phyloP scores from a whole-genome alignment of 345 rosid species.

The Lepidium aucheri region DNA sequence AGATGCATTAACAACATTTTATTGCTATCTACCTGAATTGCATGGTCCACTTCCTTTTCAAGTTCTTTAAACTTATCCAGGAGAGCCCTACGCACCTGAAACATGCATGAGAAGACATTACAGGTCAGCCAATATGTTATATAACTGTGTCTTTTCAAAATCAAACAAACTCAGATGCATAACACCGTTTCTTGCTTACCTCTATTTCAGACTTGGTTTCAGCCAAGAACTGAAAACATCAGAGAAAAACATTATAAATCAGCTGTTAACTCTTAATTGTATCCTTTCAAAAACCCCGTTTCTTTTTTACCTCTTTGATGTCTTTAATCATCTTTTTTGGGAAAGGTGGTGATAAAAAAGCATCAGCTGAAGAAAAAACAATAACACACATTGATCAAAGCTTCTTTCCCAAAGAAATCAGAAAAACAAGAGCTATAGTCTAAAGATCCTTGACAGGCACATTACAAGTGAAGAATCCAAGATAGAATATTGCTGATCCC shows the following conservation, averaged over 20 bases:
- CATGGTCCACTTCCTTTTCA: too few species aligned
- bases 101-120: not conserved
- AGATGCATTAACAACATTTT: too few species aligned
- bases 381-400: not conserved
- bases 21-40: too few species aligned
- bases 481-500: not conserved
- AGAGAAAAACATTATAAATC: not conserved
- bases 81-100: not conserved
- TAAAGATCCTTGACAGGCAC: not conserved
- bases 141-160: not conserved
- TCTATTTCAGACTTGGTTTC: not conserved
- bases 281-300: not conserved
- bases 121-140: not conserved
- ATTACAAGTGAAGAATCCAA: not conserved
- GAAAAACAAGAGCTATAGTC: not conserved
- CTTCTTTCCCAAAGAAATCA: not conserved
- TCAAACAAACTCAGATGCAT: not conserved
- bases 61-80: too few species aligned
- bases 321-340: not conserved
- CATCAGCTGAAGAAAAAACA: not conserved
- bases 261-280: not conserved
- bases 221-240: not conserved
- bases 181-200: not conserved
- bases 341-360: not conserved
- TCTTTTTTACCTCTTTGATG: not conserved